phyloP scores from a whole-genome alignment of 495 filamentous ascomycete species.

The Delitschia confertaspora region DNA sequence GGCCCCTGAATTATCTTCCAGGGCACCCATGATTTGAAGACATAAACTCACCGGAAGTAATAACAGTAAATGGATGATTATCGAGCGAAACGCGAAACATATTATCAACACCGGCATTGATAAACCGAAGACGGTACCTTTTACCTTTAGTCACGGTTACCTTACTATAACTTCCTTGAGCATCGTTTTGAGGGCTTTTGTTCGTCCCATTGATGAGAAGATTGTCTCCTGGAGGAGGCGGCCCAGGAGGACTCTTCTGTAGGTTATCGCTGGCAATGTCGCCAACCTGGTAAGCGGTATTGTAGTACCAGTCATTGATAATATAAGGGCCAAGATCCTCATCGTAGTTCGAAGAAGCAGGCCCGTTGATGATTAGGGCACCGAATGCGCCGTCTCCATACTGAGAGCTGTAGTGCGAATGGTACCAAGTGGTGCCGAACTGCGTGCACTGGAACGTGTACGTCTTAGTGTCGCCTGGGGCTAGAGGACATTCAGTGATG shows the following conservation, averaged over 20 bases:
- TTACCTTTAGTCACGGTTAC: constrained; percentile 28
- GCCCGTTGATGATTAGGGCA: constrained; percentile 33
- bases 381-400: constrained; percentile 36
- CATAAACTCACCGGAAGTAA: no score
- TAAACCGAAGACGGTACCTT: constrained; percentile 34
- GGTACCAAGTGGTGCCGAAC: constrained; percentile 36
- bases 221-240: constrained; percentile 30
- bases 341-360: constrained; percentile 35
- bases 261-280: constrained; percentile 13
- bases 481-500: constrained; percentile 36
- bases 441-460: constrained; percentile 35
- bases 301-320: constrained; percentile 35
- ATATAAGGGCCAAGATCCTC: constrained; percentile 31
- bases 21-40: no score
- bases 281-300: constrained; percentile 21
- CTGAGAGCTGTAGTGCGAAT: constrained; percentile 32
- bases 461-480: constrained; percentile 31
- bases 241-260: neutral
- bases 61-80: constrained; percentile 31
- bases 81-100: constrained; percentile 34
- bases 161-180: constrained; percentile 24
- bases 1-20: no score
- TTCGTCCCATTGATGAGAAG: constrained; percentile 34
- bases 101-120: constrained; percentile 35
- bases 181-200: constrained; percentile 23